Evolutionary conservation across 352 stramenopile species (phyloP), one percentile per base, ranked within the genome.

Genomic region (Pythium monospermum): DNA sequence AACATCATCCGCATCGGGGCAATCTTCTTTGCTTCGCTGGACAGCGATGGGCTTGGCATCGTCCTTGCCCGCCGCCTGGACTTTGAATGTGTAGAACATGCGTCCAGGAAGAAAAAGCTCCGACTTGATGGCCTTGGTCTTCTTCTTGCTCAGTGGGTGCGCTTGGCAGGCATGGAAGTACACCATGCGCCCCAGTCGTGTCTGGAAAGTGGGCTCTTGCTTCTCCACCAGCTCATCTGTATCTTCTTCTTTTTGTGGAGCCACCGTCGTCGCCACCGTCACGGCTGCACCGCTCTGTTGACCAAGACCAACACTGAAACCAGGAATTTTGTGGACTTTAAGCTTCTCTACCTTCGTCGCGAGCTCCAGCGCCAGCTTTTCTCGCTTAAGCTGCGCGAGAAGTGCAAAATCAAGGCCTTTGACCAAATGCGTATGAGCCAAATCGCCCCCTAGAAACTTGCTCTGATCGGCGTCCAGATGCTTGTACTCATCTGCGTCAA

Each of bases 351-450:
- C 52, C 6, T 42, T 57, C 2, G 57, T 74, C 2, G 59, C 67
- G 3, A 60, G 46, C 52, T 61, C 48, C 12, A 90, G 58, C 49
- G 80, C 80, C 43, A 84, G 57, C 46, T 82, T 84, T 51, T 96
- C 84, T 16, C 71, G 64, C 57, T 91, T 90, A 22, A 96, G 68
- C 53, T 96, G 88, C 33, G 87, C 63, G 22, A 95, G 66, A 23
- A 98, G 62, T 11, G 85, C 73, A 31, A 85, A 77, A 75, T 98
- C 88, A 42, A 98, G 56, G 19, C 61, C 91, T 50, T 95, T 96
- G 4, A 96, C 87, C 16, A 96, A 50, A 64, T 95, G 85, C 27
- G 88, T 93, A 67, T 92, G 83, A 48, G 84, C 71, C 57, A 90
- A 66, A 49, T 95, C 85, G 36, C 84, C 81, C 22, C 76, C 81